These are phyloP conservation scores for Kwoniella shivajii DNA, from an alignment of 1,284 basidiomycete species.

Conservation along the genomic window DNA sequence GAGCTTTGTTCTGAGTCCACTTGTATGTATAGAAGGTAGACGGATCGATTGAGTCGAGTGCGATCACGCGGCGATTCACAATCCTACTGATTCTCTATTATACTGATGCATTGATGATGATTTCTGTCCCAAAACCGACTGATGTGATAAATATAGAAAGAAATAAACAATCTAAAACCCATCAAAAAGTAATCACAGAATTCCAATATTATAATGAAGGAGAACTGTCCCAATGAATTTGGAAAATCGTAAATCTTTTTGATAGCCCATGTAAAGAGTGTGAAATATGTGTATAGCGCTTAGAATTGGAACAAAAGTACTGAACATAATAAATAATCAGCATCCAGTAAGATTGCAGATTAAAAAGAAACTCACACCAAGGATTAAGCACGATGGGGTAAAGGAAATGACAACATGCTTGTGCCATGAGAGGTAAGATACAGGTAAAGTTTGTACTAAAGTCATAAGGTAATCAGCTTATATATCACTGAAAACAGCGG, in stretches of 20 bases:
- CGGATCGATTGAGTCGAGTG: neutral
- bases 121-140: neutral
- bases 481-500: neutral
- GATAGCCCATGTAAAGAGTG: neutral
- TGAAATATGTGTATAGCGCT: neutral
- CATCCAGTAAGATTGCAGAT: neutral
- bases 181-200: neutral
- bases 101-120: conserved; percentile 8
- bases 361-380: conserved; percentile 31
- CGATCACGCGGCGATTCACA: too few relatives aligned
- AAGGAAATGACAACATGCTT: conserved; percentile 42
- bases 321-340: conserved; percentile 13
- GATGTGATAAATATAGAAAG: neutral
- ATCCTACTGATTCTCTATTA: too few relatives aligned
- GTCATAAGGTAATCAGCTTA: neutral
- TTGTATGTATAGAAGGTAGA: neutral
- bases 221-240: neutral
- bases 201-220: neutral
- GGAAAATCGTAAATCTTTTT: neutral
- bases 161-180: neutral
- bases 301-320: conserved; percentile 45
- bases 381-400: conserved; percentile 46
- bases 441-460: conserved; percentile 43
- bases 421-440: conserved; percentile 44
- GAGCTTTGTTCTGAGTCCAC: conserved; percentile 18